These are phyloP conservation scores for Boletus tylopilopsis DNA, from an alignment of 768 basidiomycete species.

Conservation along the genomic window DNA sequence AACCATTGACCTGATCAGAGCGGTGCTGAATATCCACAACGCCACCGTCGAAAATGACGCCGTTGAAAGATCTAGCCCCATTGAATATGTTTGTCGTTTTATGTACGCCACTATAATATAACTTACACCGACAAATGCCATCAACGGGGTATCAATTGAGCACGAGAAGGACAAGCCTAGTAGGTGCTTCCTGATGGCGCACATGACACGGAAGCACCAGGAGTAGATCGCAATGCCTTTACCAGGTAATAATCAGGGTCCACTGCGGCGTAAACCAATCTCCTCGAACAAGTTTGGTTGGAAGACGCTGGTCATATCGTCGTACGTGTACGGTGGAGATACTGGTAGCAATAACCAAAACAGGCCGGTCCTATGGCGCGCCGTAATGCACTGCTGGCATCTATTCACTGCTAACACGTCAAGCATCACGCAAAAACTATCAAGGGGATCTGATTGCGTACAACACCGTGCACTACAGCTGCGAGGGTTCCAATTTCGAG, in stretches of 20 bases:
- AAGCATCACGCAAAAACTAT: slow-evolving; percentile 21
- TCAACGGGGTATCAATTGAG: slow-evolving; percentile 2
- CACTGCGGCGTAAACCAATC: background rate
- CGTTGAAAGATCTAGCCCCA: slow-evolving; percentile 2
- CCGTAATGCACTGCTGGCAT: slow-evolving; percentile 32
- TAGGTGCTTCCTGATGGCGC: slow-evolving; percentile 13
- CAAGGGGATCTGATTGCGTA: slow-evolving; percentile 27
- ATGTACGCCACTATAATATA: slow-evolving; percentile 18
- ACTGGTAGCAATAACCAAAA: slow-evolving; percentile 1
- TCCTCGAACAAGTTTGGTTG: slow-evolving; percentile 3
- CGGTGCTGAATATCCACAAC: slow-evolving; percentile 16
- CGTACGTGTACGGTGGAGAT: slow-evolving; percentile 23
- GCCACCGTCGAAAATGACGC: slow-evolving; percentile 24
- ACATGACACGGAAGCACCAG: slow-evolving; percentile 20
- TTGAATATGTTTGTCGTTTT: slow-evolving; percentile 15
- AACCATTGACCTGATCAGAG: slow-evolving; percentile 8
- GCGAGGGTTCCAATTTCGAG: slow-evolving; percentile 25
- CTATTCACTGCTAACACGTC: slow-evolving; percentile 25
- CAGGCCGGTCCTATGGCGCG: slow-evolving; percentile 6
- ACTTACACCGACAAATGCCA: slow-evolving; percentile 7
- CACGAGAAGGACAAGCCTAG: too few species aligned
- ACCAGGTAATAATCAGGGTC: slow-evolving; percentile 12
- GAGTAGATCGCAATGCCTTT: slow-evolving; percentile 18
- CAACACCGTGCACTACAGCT: slow-evolving; percentile 16
- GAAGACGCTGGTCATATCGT: background rate